Conservation (phyloP, 176 grass and related monocot species). For the Puccinellia tenuiflora region DNA sequence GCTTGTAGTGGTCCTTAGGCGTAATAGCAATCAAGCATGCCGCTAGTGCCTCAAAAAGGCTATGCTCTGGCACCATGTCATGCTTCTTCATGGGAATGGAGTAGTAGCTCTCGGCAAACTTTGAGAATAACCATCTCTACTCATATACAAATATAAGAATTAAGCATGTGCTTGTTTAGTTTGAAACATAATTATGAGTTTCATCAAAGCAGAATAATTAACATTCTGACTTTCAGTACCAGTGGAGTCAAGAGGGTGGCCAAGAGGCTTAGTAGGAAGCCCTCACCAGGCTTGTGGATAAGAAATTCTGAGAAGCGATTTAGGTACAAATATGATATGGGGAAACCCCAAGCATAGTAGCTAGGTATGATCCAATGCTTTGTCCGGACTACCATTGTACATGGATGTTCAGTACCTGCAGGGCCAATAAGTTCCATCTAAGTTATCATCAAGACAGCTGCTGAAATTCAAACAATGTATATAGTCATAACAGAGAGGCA, state of each 20-base stretch:
- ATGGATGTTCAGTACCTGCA: slow-evolving; percentile 12
- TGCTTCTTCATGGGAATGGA: neutral
- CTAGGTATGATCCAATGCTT: neutral
- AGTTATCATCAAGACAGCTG: no score
- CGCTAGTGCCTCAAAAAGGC: neutral
- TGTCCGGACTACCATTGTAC: neutral
- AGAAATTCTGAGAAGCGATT: neutral
- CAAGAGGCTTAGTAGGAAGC: neutral
- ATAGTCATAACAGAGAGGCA: no score
- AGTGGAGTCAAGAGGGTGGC: neutral
- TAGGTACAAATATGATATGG: neutral
- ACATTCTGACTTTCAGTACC: neutral
- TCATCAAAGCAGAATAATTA: no score
- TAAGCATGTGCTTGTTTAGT: neutral
- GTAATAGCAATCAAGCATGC: neutral
- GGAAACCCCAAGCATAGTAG: neutral
- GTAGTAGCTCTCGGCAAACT: neutral
- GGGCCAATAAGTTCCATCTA: no score
- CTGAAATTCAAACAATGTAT: no score
- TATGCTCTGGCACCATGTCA: neutral
- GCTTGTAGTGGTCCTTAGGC: neutral
- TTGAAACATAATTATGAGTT: neutral
- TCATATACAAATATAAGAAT: neutral
- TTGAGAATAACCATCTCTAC: neutral
- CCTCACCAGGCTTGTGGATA: neutral